Conservation (phyloP, 2,329 filamentous ascomycete genomes). For the Talaromyces sp. region DNA sequence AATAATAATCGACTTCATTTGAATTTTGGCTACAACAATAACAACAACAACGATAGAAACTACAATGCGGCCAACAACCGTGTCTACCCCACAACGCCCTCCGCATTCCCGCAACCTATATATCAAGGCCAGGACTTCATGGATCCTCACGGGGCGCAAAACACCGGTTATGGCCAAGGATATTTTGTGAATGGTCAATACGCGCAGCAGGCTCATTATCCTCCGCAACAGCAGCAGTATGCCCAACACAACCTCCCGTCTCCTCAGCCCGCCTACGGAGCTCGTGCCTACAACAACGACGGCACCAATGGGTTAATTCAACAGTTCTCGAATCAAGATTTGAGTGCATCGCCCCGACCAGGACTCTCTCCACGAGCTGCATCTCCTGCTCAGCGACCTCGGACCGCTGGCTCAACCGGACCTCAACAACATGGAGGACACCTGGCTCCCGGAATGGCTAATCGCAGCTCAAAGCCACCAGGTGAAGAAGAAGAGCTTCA, state of each 20-base stretch:
- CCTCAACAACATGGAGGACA: slow-evolving; percentile 61
- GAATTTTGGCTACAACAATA: slow-evolving; percentile 49
- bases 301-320: slow-evolving; percentile 87
- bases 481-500: slow-evolving; percentile 69
- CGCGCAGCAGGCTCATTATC: slow-evolving; percentile 19
- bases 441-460: slow-evolving; percentile 61
- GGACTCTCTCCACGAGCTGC: slow-evolving; percentile 66
- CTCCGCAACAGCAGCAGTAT: slow-evolving; percentile 49
- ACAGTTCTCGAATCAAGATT: slow-evolving; percentile 95
- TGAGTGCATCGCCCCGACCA: slow-evolving; percentile 67
- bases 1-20: slow-evolving; percentile 58
- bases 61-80: slow-evolving; percentile 62
- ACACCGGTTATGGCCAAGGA: slow-evolving; percentile 41
- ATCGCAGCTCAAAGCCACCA: slow-evolving; percentile 51
- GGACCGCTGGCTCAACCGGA: slow-evolving; percentile 70
- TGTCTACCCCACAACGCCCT: slow-evolving; percentile 82
- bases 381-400: slow-evolving; percentile 70
- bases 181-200: slow-evolving; percentile 65
- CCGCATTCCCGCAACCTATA: slow-evolving; percentile 92
- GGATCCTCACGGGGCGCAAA: slow-evolving; percentile 42
- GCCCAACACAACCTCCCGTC: slow-evolving; percentile 53
- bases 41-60: slow-evolving; percentile 50
- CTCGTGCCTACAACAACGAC: slow-evolving; percentile 58
- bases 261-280: slow-evolving; percentile 52
- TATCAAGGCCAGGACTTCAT: slow-evolving; percentile 62